Percentiles rank a stretch among this genome's conserved stretches.
Evolutionary conservation across 2,329 filamentous ascomycete species (phyloP).

Genomic region (Fusarium tricinctum): DNA sequence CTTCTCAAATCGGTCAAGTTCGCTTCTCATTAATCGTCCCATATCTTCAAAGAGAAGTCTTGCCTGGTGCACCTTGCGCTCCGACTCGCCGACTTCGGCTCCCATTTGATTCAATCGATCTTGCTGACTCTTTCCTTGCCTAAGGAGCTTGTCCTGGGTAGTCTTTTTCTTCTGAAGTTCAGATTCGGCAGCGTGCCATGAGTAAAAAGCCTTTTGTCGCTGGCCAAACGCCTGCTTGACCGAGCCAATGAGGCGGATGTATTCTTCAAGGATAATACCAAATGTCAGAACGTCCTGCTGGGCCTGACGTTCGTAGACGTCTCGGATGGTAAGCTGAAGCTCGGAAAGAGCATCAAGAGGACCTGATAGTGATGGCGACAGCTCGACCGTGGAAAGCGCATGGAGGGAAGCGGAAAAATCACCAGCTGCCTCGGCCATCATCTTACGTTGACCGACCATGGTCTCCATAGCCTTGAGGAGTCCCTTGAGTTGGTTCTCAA

Average conservation of each 20-base stretch:
- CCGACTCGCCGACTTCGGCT: slow-evolving; percentile 94
- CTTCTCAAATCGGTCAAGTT: slow-evolving; percentile 92
- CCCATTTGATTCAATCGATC: slow-evolving; percentile 93
- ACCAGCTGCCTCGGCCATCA: slow-evolving; percentile 90
- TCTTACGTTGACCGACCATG: slow-evolving; percentile 92
- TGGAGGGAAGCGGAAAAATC: slow-evolving; percentile 96
- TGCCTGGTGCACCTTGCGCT: slow-evolving; percentile 92
- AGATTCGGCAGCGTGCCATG: slow-evolving; percentile 91
- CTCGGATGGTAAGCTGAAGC: slow-evolving; percentile 91
- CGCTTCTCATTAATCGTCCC: slow-evolving; percentile 90
- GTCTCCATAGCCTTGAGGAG: slow-evolving; percentile 94
- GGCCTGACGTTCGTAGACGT: slow-evolving; percentile 95
- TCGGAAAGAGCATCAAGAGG: slow-evolving; percentile 94
- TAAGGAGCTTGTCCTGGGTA: slow-evolving; percentile 92
- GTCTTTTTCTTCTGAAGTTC: slow-evolving; percentile 91
- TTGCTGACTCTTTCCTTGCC: slow-evolving; percentile 95
- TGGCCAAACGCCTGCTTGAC: slow-evolving; percentile 94
- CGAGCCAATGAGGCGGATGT: slow-evolving; percentile 94
- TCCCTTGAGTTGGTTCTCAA: slow-evolving; percentile 91
- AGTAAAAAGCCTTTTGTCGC: slow-evolving; percentile 94
- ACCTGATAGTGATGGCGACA: slow-evolving; percentile 88
- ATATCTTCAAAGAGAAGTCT: slow-evolving; percentile 95
- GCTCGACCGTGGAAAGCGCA: slow-evolving; percentile 89
- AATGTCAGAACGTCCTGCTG: slow-evolving; percentile 97
- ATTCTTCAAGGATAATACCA: slow-evolving; percentile 98